phyloP scores from a whole-genome alignment of 192 early-diverging fungal genomes.

The Podila epigama region DNA sequence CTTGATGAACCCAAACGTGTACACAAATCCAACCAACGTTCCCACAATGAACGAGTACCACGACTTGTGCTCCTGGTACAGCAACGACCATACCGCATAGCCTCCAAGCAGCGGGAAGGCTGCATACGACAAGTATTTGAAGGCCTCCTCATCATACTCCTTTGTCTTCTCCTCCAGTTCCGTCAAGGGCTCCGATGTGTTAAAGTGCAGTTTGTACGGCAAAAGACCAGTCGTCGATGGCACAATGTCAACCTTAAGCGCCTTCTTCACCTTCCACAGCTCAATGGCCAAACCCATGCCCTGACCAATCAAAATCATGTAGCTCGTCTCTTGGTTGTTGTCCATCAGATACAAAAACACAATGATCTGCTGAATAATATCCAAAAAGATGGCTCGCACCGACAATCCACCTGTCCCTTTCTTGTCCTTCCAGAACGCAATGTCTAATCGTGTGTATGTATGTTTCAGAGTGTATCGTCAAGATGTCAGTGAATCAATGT shows the following conservation, averaged over 20 bases:
- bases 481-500: too few relatives aligned
- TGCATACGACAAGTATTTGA: constrained; percentile 80
- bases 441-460: constrained; percentile 61
- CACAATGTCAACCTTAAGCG: constrained; percentile 70
- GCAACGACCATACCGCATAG: constrained; percentile 85
- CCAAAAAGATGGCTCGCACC: constrained; percentile 79
- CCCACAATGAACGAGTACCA: constrained; percentile 91
- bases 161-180: constrained; percentile 64
- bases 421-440: constrained; percentile 88
- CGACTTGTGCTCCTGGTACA: constrained; percentile 88
- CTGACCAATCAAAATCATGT: constrained; percentile 86
- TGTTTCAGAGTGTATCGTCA: too few relatives aligned
- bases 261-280: constrained; percentile 91
- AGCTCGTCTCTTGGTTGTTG: constrained; percentile 80
- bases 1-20: constrained; percentile 83
- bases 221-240: constrained; percentile 28
- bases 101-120: constrained; percentile 77
- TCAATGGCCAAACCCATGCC: constrained; percentile 87
- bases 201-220: constrained; percentile 34
- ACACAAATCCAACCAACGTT: constrained; percentile 90
- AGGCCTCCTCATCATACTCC: constrained; percentile 79
- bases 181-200: constrained; percentile 49
- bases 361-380: constrained; percentile 84
- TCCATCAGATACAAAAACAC: constrained; percentile 90
- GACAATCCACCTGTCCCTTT: constrained; percentile 86